phyloP scores from a whole-genome alignment of 768 basidiomycete species.

The Boletus barrowsii region DNA sequence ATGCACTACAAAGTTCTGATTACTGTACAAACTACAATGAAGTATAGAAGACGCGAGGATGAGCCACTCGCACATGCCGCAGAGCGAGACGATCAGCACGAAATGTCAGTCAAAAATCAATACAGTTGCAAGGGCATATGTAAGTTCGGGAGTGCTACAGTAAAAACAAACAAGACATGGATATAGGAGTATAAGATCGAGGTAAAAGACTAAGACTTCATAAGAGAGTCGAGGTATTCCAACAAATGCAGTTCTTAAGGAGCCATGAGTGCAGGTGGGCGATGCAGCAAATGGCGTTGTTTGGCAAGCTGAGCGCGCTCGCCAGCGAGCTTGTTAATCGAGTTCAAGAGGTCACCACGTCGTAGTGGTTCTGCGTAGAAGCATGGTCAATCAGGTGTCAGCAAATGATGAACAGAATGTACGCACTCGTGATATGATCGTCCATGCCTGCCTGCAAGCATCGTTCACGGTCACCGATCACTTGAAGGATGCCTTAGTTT shows the following conservation, averaged over 20 bases:
- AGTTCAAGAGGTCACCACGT: slow-evolving; percentile 74
- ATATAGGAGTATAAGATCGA: slow-evolving; percentile 13
- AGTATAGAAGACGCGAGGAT: not conserved
- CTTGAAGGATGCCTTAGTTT: slow-evolving; percentile 36
- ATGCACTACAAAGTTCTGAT: not conserved
- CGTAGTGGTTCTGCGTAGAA: slow-evolving; percentile 65
- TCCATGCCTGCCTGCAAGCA: slow-evolving; percentile 80
- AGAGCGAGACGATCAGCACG: not conserved
- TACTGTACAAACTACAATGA: not conserved
- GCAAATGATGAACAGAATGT: not conserved
- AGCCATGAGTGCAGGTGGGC: slow-evolving; percentile 32
- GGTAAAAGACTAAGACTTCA: not conserved
- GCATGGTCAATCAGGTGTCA: not conserved
- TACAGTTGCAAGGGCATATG: slow-evolving; percentile 5
- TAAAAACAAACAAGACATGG: slow-evolving; percentile 3
- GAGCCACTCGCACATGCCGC: not conserved
- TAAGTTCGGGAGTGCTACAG: slow-evolving; percentile 15
- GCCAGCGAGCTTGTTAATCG: slow-evolving; percentile 76
- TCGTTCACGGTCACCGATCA: slow-evolving; percentile 85
- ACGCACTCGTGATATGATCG: slow-evolving; percentile 79
- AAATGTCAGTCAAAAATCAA: not conserved
- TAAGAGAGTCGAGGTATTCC: slow-evolving; percentile 1
- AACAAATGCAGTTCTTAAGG: slow-evolving; percentile 10
- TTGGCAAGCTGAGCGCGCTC: slow-evolving; percentile 46
- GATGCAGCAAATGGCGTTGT: slow-evolving; percentile 31